These are phyloP conservation scores for Didymella lethalis DNA, from an alignment of 2,329 filamentous ascomycete genomes.

Conservation along the genomic window DNA sequence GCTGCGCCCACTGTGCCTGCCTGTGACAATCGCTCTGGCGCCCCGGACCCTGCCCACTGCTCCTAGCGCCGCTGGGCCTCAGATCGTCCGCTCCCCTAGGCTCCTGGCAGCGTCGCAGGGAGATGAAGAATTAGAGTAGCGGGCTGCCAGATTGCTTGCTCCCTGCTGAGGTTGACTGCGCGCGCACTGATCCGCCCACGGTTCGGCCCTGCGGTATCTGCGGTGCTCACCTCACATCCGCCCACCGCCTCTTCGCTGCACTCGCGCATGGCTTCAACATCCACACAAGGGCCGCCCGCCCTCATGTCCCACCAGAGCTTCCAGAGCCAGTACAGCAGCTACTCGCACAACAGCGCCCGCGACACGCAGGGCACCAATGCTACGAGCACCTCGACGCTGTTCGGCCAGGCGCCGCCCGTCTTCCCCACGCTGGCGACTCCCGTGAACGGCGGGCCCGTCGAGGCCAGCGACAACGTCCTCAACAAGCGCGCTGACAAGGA, in stretches of 20 bases:
- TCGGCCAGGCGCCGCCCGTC: constrained; percentile 47
- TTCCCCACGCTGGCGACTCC: constrained; percentile 47
- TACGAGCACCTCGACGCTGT: constrained; percentile 56
- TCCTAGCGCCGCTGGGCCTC: constrained; percentile 18
- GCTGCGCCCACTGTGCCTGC: not conserved
- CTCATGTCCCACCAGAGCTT: constrained; percentile 57
- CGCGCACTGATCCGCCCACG: constrained; percentile 1
- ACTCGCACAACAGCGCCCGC: constrained; percentile 56
- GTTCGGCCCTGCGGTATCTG: not conserved
- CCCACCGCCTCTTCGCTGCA: constrained; percentile 32
- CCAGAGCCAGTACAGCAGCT: constrained; percentile 58
- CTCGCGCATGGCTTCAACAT: constrained; percentile 47
- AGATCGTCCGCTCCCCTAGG: constrained; percentile 13
- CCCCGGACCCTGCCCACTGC: constrained; percentile 9
- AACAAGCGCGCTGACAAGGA: constrained; percentile 95
- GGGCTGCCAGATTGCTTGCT: constrained; percentile 3
- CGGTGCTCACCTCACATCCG: constrained; percentile 28
- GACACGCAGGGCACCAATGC: constrained; percentile 58
- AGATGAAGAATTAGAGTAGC: constrained; percentile 37
- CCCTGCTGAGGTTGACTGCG: not conserved
- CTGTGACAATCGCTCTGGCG: not conserved
- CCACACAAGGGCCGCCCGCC: constrained; percentile 46
- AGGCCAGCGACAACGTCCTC: constrained; percentile 92
- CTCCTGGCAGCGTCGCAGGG: constrained; percentile 26
- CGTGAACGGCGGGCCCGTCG: constrained; percentile 66